phyloP scores from a whole-genome alignment of 1,139 yeast genomes.

The Magnusiomyces suaveolens region DNA sequence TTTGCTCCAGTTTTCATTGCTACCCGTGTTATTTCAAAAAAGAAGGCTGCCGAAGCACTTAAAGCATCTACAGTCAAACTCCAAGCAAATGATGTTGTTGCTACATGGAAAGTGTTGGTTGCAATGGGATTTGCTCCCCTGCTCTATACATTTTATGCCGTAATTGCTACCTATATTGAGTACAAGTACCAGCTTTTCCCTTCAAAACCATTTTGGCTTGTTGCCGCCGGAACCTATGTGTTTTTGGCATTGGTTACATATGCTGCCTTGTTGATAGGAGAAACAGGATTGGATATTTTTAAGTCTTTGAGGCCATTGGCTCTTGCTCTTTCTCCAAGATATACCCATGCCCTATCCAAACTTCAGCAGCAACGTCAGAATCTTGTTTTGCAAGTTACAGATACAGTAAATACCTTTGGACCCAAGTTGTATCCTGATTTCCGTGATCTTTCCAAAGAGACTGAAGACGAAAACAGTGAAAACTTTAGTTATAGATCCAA shows the following conservation, averaged over 20 bases:
- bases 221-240: conserved; percentile 44
- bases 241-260: conserved; percentile 67
- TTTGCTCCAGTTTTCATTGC: conserved; percentile 81
- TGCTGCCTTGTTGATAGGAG: conserved; percentile 83
- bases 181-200: conserved; percentile 20
- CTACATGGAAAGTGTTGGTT: conserved; percentile 91
- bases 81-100: conserved; percentile 83
- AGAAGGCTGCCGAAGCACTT: conserved; percentile 69
- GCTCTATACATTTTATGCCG: conserved; percentile 69
- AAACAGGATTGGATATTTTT: conserved; percentile 80
- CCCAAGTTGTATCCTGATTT: conserved; percentile 75
- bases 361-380: conserved; percentile 47
- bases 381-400: conserved; percentile 52
- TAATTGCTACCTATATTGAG: conserved; percentile 45
- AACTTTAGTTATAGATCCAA: background rate
- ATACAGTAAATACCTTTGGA: conserved; percentile 61
- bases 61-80: conserved; percentile 86
- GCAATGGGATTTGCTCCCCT: conserved; percentile 85
- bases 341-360: conserved; percentile 44
- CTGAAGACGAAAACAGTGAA: conserved; percentile 6
- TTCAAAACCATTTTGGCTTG: conserved; percentile 20
- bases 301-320: conserved; percentile 77
- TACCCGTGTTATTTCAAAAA: conserved; percentile 60
- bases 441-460: conserved; percentile 40
- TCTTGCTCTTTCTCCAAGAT: conserved; percentile 45